Evolutionary conservation across 2,329 filamentous ascomycete species (phyloP).

Genomic region (Aspergillus nomiae): DNA sequence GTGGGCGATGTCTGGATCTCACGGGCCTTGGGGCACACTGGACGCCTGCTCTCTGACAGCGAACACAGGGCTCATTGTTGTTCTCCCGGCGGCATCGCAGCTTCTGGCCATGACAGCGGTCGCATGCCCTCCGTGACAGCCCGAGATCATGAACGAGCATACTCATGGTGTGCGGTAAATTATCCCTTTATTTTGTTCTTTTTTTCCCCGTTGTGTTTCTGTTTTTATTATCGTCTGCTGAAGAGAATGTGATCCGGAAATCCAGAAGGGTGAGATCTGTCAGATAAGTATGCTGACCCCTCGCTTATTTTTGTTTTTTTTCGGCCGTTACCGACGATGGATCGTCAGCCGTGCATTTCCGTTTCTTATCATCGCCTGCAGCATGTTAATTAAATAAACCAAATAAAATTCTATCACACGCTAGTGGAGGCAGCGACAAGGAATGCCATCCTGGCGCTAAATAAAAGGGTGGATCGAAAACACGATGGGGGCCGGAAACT

Average conservation of each 20-base stretch:
- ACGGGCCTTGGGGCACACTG: background rate
- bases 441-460: background rate
- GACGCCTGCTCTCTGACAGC: constrained; percentile 1
- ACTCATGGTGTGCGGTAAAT: background rate
- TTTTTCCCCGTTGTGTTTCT: background rate
- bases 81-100: constrained; percentile 1
- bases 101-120: constrained; percentile 5
- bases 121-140: background rate
- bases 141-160: constrained; percentile 5
- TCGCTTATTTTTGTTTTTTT: no score
- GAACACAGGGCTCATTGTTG: constrained; percentile 1
- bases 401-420: background rate
- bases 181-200: background rate
- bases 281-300: background rate
- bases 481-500: background rate
- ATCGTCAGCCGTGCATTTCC: no score
- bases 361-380: background rate
- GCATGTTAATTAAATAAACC: background rate
- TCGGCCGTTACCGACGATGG: no score
- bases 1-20: background rate
- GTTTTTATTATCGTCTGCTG: background rate
- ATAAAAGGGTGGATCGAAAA: background rate
- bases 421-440: background rate
- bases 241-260: background rate
- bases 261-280: background rate